phyloP scores from a whole-genome alignment of 2,329 filamentous ascomycete genomes.

The Ascomycota sp. region DNA sequence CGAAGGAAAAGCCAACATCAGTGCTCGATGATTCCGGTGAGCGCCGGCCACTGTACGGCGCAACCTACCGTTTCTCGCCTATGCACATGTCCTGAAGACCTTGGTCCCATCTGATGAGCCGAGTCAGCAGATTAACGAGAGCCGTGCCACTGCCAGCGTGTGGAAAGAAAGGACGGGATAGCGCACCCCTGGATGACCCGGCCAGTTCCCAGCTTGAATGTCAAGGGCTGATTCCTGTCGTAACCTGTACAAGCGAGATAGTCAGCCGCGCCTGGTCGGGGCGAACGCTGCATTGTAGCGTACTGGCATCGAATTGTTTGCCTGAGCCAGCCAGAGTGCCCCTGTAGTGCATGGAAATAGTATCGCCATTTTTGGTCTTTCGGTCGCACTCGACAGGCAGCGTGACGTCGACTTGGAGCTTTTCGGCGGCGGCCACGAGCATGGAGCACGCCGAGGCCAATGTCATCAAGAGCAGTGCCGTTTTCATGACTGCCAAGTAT shows the following conservation, averaged over 20 bases:
- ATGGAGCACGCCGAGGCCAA: slow-evolving; percentile 29
- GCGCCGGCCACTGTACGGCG: no score
- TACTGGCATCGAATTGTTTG: slow-evolving; percentile 62
- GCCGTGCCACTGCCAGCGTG: background rate
- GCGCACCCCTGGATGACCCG: slow-evolving; percentile 74
- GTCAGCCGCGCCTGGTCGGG: no score
- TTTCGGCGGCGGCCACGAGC: slow-evolving; percentile 26
- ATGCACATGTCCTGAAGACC: slow-evolving; percentile 88
- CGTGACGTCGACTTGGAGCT: slow-evolving; percentile 62
- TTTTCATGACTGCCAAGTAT: no score
- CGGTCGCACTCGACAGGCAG: slow-evolving; percentile 57
- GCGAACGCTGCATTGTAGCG: slow-evolving; percentile 4
- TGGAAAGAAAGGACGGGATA: slow-evolving; percentile 3
- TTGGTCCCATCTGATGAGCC: slow-evolving; percentile 55
- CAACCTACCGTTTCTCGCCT: slow-evolving; percentile 55
- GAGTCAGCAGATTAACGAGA: background rate
- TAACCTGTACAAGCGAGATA: slow-evolving; percentile 28
- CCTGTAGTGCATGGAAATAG: slow-evolving; percentile 70
- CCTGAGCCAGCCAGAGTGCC: slow-evolving; percentile 60
- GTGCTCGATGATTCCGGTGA: background rate
- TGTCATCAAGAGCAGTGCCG: slow-evolving; percentile 25
- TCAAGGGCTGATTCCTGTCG: slow-evolving; percentile 54
- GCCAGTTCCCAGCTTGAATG: slow-evolving; percentile 59
- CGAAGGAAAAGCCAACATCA: background rate
- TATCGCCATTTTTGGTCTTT: slow-evolving; percentile 58